Conservation (phyloP, 495 filamentous ascomycete genomes). For the Penicillium silybi region DNA sequence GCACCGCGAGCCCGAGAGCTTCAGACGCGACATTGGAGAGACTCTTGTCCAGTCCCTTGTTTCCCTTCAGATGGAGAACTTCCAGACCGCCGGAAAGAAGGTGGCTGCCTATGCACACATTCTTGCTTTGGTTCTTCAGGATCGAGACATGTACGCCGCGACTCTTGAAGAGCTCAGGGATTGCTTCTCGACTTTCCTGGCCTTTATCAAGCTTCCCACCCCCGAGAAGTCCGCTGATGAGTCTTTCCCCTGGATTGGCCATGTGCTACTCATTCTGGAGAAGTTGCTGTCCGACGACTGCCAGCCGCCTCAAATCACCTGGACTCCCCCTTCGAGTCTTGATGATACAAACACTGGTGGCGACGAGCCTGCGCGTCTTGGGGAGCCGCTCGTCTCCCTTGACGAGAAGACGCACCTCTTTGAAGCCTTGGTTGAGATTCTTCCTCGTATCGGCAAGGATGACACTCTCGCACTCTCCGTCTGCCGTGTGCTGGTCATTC, state of each 20-base stretch:
- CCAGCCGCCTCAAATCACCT: slow-evolving; percentile 70
- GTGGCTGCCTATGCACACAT: slow-evolving; percentile 93
- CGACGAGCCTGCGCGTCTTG: slow-evolving; percentile 51
- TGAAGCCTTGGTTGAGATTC: slow-evolving; percentile 68
- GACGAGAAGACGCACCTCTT: slow-evolving; percentile 69
- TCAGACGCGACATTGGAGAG: slow-evolving; percentile 71
- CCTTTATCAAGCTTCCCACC: slow-evolving; percentile 66
- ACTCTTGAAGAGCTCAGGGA: slow-evolving; percentile 72
- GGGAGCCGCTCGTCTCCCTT: slow-evolving; percentile 59
- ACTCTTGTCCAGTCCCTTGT: slow-evolving; percentile 84
- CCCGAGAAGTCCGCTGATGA: slow-evolving; percentile 64
- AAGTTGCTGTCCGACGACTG: slow-evolving; percentile 83
- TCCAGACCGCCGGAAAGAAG: slow-evolving; percentile 67
- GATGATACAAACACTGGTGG: slow-evolving; percentile 43
- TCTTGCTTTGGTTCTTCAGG: slow-evolving; percentile 80
- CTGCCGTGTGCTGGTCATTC: slow-evolving; percentile 79
- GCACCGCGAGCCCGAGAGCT: slow-evolving; percentile 55
- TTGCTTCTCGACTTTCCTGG: slow-evolving; percentile 69
- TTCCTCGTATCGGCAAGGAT: slow-evolving; percentile 84
- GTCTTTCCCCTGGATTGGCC: slow-evolving; percentile 84
- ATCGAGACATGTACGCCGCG: slow-evolving; percentile 73
- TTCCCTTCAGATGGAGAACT: slow-evolving; percentile 72
- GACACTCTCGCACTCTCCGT: slow-evolving; percentile 79
- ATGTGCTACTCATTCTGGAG: slow-evolving; percentile 85
- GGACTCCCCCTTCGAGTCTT: slow-evolving; percentile 57